Evolutionary conservation across 1,284 basidiomycete species (phyloP).

Genomic region (Marasmius tenuissimus): DNA sequence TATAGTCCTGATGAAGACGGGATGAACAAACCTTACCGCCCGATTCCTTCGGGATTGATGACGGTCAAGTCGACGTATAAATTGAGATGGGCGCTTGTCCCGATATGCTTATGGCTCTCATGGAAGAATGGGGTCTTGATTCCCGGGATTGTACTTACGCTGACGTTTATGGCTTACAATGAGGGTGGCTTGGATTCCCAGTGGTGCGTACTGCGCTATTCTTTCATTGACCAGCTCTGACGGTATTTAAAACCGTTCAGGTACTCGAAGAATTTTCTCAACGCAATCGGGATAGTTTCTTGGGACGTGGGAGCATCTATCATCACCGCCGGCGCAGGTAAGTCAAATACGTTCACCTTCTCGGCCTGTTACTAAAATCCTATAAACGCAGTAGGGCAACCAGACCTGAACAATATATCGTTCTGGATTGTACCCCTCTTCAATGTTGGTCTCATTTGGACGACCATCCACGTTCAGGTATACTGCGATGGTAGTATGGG

Average conservation of each 20-base stretch:
- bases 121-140: constrained; percentile 24
- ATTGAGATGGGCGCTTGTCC: constrained; percentile 35
- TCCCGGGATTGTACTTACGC: constrained; percentile 26
- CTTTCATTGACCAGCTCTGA: not conserved
- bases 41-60: constrained; percentile 41
- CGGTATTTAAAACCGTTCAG: not conserved
- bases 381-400: constrained; percentile 26
- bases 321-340: constrained; percentile 21
- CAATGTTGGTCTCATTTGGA: constrained; percentile 8
- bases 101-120: constrained; percentile 30
- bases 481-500: constrained; percentile 18
- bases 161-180: constrained; percentile 33
- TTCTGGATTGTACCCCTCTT: constrained; percentile 25
- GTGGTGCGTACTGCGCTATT: constrained; percentile 16
- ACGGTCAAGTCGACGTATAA: constrained; percentile 27
- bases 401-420: not conserved
- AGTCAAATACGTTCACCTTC: constrained; percentile 14
- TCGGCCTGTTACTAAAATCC: constrained; percentile 8
- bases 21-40: constrained; percentile 44
- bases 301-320: constrained; percentile 28
- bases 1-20: constrained; percentile 37
- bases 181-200: constrained; percentile 31
- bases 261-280: constrained; percentile 33
- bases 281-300: constrained; percentile 30
- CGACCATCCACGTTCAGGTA: constrained; percentile 15